A percentile compares a stretch with the other conserved stretches of the same genome.
These are phyloP conservation scores for Tetrahymena elliotti DNA, from an alignment of 73 alveolate species.

Conservation along the genomic window DNA sequence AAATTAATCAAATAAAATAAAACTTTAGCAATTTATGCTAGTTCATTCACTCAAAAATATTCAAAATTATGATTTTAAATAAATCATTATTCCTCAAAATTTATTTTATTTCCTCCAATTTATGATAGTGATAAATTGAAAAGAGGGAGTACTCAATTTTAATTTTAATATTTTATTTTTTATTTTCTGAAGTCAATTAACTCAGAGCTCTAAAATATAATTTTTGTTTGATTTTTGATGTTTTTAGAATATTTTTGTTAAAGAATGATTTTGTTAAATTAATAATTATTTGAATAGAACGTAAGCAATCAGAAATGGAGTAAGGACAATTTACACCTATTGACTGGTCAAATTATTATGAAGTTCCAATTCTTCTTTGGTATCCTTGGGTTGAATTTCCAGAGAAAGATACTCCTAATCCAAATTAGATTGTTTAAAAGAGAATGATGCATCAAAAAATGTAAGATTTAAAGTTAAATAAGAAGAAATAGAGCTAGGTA, in stretches of 20 bases:
- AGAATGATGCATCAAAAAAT: neutral
- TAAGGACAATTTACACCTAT: neutral
- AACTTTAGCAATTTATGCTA: too few relatives aligned
- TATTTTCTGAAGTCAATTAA: too few relatives aligned
- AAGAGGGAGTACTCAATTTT: too few relatives aligned
- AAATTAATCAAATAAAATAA: too few relatives aligned
- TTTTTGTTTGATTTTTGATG: too few relatives aligned
- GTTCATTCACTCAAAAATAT: too few relatives aligned
- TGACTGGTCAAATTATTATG: neutral
- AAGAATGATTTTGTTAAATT: neutral
- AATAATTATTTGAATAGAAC: neutral
- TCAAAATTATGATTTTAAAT: too few relatives aligned
- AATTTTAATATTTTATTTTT: too few relatives aligned
- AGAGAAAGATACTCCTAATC: neutral
- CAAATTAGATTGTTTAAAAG: neutral
- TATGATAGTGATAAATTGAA: too few relatives aligned
- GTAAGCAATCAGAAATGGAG: neutral
- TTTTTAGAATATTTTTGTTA: constrained; percentile 2
- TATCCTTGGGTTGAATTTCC: neutral
- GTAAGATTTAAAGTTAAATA: neutral
- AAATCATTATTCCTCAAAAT: too few relatives aligned
- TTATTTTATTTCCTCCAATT: too few relatives aligned
- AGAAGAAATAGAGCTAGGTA: neutral
- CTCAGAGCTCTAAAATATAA: too few relatives aligned
- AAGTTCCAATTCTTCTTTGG: neutral